These are phyloP conservation scores for Fusarium udum DNA, from an alignment of 2,329 filamentous ascomycete species.

Conservation along the genomic window DNA sequence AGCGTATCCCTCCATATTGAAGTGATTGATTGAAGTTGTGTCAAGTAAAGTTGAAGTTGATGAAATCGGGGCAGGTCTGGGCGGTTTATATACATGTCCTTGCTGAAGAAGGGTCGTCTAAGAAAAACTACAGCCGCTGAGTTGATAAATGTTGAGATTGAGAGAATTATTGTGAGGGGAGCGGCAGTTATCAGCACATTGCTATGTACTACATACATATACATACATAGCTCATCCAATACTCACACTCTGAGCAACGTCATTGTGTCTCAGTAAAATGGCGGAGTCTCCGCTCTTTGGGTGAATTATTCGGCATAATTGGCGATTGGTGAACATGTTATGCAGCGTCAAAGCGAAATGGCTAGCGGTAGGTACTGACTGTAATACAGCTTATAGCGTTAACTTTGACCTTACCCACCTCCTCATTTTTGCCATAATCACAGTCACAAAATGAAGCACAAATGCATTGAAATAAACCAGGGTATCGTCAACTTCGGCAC, in stretches of 20 bases:
- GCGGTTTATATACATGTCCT: neutral
- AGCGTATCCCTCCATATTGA: conserved; percentile 34
- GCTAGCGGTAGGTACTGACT: neutral
- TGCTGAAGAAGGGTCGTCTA: neutral
- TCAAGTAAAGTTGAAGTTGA: neutral
- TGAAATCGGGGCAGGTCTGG: neutral
- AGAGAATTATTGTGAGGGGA: conserved; percentile 23
- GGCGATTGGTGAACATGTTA: conserved; percentile 6
- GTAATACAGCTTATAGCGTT: neutral
- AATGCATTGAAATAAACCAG: neutral
- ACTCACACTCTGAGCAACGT: conserved; percentile 10
- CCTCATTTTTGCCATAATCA: neutral
- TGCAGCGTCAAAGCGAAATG: conserved; percentile 1
- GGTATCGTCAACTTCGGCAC: conserved; percentile 34
- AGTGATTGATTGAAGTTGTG: neutral
- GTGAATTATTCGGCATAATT: conserved; percentile 28
- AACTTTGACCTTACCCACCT: neutral
- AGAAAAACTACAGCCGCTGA: neutral
- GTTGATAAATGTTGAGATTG: neutral
- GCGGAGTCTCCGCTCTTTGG: conserved; percentile 28
- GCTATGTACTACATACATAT: neutral
- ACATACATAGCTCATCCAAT: neutral
- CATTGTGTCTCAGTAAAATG: conserved; percentile 17
- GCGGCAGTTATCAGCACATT: neutral
- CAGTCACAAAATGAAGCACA: neutral